Evolutionary conservation across 495 filamentous ascomycete genomes (phyloP).

Genomic region (Niebla homalea): DNA sequence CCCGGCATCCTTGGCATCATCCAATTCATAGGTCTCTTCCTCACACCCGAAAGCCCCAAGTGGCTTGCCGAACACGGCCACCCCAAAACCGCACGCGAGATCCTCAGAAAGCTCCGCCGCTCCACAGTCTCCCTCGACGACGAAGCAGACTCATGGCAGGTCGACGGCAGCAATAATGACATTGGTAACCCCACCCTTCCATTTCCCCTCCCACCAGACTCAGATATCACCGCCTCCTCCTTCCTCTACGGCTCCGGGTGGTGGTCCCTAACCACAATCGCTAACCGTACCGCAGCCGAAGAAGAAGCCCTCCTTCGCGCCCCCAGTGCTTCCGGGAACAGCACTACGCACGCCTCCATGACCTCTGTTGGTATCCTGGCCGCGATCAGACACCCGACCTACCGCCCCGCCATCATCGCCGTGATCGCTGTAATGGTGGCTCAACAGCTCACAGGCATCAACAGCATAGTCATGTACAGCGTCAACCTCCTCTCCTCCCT

Average conservation of each 20-base stretch:
- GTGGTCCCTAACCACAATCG: no score
- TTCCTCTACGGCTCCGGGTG: no score
- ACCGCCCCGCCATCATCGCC: slow-evolving; percentile 66
- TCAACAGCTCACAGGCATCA: slow-evolving; percentile 87
- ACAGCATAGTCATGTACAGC: slow-evolving; percentile 96
- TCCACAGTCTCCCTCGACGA: slow-evolving; percentile 52
- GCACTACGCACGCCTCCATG: slow-evolving; percentile 18
- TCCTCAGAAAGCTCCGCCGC: slow-evolving; percentile 64
- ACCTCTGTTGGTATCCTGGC: slow-evolving; percentile 50
- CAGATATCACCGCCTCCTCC: no score
- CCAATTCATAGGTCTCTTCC: slow-evolving; percentile 51
- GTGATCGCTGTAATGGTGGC: slow-evolving; percentile 85
- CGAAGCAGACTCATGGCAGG: slow-evolving; percentile 55
- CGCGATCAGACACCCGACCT: slow-evolving; percentile 48
- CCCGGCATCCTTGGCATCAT: slow-evolving; percentile 54
- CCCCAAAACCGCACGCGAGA: slow-evolving; percentile 43
- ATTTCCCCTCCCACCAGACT: not conserved
- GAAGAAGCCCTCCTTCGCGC: slow-evolving; percentile 35
- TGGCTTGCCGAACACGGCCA: slow-evolving; percentile 66
- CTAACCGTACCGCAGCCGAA: slow-evolving; percentile 17
- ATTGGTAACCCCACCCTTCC: slow-evolving; percentile 8
- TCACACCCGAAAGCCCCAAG: slow-evolving; percentile 72
- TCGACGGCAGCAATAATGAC: slow-evolving; percentile 30
- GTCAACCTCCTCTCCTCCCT: slow-evolving; percentile 71
- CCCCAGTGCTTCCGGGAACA: slow-evolving; percentile 16